Conservation (phyloP, 352 stramenopile genomes). For the Phytophthora cryptogea region DNA sequence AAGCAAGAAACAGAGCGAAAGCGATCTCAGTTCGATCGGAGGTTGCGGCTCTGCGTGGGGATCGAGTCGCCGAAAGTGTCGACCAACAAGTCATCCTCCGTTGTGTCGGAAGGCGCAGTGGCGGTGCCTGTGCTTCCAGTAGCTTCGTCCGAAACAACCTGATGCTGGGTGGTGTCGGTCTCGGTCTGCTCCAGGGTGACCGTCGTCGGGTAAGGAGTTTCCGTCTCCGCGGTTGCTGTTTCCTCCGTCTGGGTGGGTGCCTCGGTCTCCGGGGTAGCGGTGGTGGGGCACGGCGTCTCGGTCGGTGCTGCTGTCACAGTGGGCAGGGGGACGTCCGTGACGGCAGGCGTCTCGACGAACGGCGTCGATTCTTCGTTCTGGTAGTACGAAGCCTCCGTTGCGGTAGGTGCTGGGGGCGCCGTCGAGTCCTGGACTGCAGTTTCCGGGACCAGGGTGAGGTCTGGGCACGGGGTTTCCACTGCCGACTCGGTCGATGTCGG, state of each 20-base stretch:
- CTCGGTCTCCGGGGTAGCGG: not conserved
- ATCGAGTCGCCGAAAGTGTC: slow-evolving; percentile 28
- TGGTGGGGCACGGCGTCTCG: slow-evolving; percentile 18
- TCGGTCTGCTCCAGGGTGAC: not conserved
- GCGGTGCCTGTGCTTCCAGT: not conserved
- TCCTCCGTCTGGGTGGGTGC: slow-evolving; percentile 9
- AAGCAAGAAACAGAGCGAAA: slow-evolving; percentile 21
- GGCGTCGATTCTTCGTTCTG: slow-evolving; percentile 17
- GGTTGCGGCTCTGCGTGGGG: slow-evolving; percentile 24
- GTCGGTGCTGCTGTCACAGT: slow-evolving; percentile 11
- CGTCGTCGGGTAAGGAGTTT: slow-evolving; percentile 13
- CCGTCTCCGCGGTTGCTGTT: not conserved
- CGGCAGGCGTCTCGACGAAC: slow-evolving; percentile 6
- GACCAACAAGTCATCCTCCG: slow-evolving; percentile 16
- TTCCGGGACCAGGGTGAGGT: slow-evolving; percentile 3
- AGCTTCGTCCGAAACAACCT: slow-evolving; percentile 1
- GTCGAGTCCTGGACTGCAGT: not conserved
- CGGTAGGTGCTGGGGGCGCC: not conserved
- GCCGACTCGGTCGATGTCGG: not conserved
- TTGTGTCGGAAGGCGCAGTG: not conserved
- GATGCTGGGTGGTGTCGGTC: slow-evolving; percentile 5
- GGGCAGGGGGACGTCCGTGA: slow-evolving; percentile 22
- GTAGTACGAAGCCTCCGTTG: slow-evolving; percentile 7
- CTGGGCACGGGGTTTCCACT: slow-evolving; percentile 5
- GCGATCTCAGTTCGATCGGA: slow-evolving; percentile 25